Conservation (phyloP, 257 asterid genomes). For the Paraleonurus japonicus region DNA sequence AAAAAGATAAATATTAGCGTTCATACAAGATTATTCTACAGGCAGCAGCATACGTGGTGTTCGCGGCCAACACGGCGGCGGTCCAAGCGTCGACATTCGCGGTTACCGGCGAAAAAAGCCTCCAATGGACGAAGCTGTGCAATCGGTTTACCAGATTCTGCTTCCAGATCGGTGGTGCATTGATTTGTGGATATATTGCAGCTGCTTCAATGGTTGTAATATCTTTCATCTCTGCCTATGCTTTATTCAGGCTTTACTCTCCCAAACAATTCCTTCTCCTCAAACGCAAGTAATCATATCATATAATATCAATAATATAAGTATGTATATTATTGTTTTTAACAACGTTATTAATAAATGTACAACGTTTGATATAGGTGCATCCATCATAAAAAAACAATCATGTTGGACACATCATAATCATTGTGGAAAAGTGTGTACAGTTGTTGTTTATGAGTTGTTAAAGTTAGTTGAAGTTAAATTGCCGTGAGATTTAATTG, state of each 20-base stretch:
- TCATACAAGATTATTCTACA: slow-evolving; percentile 8
- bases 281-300: slow-evolving; percentile 28
- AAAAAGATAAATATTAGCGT: too few species aligned
- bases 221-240: slow-evolving; percentile 55
- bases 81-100: slow-evolving; percentile 50
- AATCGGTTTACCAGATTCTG: slow-evolving; percentile 58
- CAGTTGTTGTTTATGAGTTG: neutral
- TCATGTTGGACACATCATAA: neutral
- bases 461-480: neutral
- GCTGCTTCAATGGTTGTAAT: slow-evolving; percentile 35
- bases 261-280: slow-evolving; percentile 49
- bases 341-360: neutral
- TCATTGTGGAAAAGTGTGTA: neutral
- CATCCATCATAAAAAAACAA: neutral
- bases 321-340: neutral
- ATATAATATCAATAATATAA: too few species aligned
- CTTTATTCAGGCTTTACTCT: slow-evolving; percentile 59
- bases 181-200: slow-evolving; percentile 46
- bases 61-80: slow-evolving; percentile 55
- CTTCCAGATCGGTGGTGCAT: slow-evolving; percentile 55
- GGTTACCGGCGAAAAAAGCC: slow-evolving; percentile 47
- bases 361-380: neutral
- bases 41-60: slow-evolving; percentile 54
- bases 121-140: slow-evolving; percentile 79
- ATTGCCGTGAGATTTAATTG: neutral